Conservation (phyloP, 495 filamentous ascomycete genomes). For the Trichoderma gamsii region DNA sequence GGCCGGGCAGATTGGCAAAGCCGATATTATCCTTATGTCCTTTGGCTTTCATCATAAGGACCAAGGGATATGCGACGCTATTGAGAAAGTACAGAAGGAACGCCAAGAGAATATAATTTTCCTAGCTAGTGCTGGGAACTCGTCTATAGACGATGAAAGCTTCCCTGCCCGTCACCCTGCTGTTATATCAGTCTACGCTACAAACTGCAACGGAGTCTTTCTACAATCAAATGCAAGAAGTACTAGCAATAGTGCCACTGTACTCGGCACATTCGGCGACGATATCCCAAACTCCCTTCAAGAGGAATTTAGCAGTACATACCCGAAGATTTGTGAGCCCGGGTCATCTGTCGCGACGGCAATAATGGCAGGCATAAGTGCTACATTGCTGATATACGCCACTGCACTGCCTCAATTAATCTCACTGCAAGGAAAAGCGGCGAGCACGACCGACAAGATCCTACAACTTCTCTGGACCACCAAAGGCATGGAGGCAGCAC, state of each 20-base stretch:
- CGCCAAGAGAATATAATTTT: neutral
- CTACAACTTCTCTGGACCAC: too few species aligned
- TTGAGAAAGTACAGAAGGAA: slow-evolving; percentile 2
- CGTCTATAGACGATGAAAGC: neutral
- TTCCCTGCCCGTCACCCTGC: neutral
- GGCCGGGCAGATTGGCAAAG: slow-evolving; percentile 22
- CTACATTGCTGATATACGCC: too few species aligned
- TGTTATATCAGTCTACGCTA: neutral
- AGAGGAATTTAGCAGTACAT: neutral
- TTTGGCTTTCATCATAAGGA: slow-evolving; percentile 20
- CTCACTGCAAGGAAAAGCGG: too few species aligned
- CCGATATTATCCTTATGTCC: slow-evolving; percentile 29
- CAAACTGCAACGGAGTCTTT: neutral
- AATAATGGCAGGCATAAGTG: too few species aligned
- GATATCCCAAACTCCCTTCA: neutral
- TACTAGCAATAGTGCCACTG: neutral
- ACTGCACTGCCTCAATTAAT: too few species aligned
- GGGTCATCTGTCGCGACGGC: too few species aligned
- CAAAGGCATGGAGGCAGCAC: too few species aligned
- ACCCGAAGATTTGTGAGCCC: too few species aligned
- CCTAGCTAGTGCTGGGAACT: neutral
- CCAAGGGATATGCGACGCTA: slow-evolving; percentile 14
- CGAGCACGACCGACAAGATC: too few species aligned
- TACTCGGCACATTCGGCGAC: neutral
- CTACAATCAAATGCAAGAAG: neutral